phyloP scores from a whole-genome alignment of 495 filamentous ascomycete genomes.

The Daldinia bambusicola region DNA sequence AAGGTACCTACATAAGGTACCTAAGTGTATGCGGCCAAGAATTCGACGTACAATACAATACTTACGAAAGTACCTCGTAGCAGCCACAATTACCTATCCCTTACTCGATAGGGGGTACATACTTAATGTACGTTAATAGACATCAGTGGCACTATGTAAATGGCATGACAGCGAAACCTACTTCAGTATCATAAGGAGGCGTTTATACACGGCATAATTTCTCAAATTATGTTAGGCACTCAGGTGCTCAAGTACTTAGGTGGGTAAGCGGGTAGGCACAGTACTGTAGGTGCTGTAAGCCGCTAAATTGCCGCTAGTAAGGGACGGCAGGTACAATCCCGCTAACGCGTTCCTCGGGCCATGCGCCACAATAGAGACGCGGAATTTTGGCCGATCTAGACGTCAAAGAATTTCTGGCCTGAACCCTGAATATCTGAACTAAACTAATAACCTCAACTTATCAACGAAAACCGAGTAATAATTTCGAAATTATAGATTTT shows the following conservation, averaged over 20 bases:
- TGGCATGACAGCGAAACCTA: no score
- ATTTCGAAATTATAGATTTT: conserved; percentile 7
- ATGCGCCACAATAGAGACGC: conserved; percentile 45
- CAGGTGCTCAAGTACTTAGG: not conserved
- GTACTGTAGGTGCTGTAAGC: not conserved
- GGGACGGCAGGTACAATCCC: conserved; percentile 15
- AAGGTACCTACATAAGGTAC: not conserved
- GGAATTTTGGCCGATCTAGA: conserved; percentile 43
- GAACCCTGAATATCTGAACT: conserved; percentile 35
- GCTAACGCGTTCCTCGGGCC: conserved; percentile 27
- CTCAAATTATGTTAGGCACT: not conserved
- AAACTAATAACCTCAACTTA: conserved; percentile 37
- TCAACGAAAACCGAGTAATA: conserved; percentile 16
- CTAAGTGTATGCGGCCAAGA: not conserved
- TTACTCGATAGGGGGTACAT: not conserved
- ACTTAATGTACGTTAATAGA: no score
- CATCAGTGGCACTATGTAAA: no score
- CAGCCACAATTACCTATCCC: not conserved
- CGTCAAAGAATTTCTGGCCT: conserved; percentile 46
- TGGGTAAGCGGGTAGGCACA: conserved; percentile 10
- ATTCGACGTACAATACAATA: not conserved
- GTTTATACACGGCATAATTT: no score
- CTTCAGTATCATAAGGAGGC: no score
- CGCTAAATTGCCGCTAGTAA: conserved; percentile 7
- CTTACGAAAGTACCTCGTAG: not conserved